These are phyloP conservation scores for Neonectria neomacrospora DNA, from an alignment of 2,329 filamentous ascomycete species.

Conservation along the genomic window DNA sequence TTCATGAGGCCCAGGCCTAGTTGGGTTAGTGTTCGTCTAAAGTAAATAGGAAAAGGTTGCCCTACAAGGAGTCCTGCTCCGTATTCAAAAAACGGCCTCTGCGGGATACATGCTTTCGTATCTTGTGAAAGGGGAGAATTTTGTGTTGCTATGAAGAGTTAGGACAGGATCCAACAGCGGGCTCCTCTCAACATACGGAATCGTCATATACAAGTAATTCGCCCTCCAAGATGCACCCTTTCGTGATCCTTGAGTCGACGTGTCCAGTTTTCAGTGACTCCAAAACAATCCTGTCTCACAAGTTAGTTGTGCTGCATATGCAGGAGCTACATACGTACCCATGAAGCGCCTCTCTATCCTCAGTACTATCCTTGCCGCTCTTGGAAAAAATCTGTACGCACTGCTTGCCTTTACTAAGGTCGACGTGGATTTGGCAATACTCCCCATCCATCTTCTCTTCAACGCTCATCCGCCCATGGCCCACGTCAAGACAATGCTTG, in stretches of 20 bases:
- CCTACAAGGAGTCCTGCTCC: constrained; percentile 74
- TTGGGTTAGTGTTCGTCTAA: constrained; percentile 32
- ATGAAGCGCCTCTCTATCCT: constrained; percentile 72
- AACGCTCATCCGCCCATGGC: constrained; percentile 71
- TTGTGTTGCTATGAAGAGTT: constrained; percentile 58
- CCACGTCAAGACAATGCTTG: constrained; percentile 77
- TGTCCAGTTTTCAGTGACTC: constrained; percentile 72
- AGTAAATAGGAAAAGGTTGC: constrained; percentile 8
- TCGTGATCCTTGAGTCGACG: constrained; percentile 66
- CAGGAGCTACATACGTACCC: constrained; percentile 49
- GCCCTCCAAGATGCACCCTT: constrained; percentile 81
- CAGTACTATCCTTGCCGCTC: constrained; percentile 88
- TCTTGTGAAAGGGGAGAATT: constrained; percentile 82
- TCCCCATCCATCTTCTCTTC: constrained; percentile 90
- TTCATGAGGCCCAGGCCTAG: constrained; percentile 61
- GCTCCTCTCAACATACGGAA: constrained; percentile 50
- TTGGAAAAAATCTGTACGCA: constrained; percentile 89
- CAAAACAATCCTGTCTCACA: constrained; percentile 62
- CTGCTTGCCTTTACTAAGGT: constrained; percentile 64
- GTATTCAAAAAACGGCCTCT: constrained; percentile 77
- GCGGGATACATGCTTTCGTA: constrained; percentile 81
- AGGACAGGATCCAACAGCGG: constrained; percentile 4
- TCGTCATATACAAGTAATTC: constrained; percentile 85
- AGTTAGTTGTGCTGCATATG: neutral
- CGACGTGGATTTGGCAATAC: constrained; percentile 89